Evolutionary conservation across 495 filamentous ascomycete species (phyloP).

Genomic region (Jackrogersella multiformis): DNA sequence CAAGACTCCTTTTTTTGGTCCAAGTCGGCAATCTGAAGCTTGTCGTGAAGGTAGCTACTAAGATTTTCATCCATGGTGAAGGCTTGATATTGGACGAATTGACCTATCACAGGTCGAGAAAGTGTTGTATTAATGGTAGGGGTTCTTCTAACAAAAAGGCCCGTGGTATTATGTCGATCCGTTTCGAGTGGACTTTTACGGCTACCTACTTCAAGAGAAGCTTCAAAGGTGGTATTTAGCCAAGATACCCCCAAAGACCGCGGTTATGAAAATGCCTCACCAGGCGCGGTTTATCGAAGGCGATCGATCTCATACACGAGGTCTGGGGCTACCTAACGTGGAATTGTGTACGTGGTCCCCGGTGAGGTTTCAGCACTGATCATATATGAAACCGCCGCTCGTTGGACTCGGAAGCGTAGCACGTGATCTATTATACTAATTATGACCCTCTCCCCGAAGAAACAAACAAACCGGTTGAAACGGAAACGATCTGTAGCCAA

Average conservation of each 20-base stretch:
- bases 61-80: constrained; percentile 32
- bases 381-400: constrained; percentile 34
- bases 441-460: constrained; percentile 3
- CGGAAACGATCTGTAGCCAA: constrained; percentile 36
- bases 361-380: constrained; percentile 41
- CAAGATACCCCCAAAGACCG: constrained; percentile 22
- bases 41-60: constrained; percentile 25
- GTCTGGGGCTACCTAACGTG: constrained; percentile 13
- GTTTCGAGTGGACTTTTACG: constrained; percentile 40
- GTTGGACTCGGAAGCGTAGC: constrained; percentile 26
- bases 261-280: constrained; percentile 40
- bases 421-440: constrained; percentile 27
- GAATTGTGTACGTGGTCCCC: constrained; percentile 22
- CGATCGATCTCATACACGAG: constrained; percentile 29
- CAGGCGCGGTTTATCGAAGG: constrained; percentile 4
- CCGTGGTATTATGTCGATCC: constrained; percentile 40
- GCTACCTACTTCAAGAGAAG: constrained; percentile 35
- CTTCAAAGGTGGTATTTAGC: constrained; percentile 31
- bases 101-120: constrained; percentile 29
- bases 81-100: constrained; percentile 34
- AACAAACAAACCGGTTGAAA: constrained; percentile 39
- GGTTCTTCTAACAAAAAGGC: constrained; percentile 39
- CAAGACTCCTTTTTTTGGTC: constrained; percentile 13
- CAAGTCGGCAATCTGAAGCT: constrained; percentile 32
- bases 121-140: constrained; percentile 29